phyloP scores from a whole-genome alignment of 2,329 filamentous ascomycete species.

The Epichloe coenophiala region DNA sequence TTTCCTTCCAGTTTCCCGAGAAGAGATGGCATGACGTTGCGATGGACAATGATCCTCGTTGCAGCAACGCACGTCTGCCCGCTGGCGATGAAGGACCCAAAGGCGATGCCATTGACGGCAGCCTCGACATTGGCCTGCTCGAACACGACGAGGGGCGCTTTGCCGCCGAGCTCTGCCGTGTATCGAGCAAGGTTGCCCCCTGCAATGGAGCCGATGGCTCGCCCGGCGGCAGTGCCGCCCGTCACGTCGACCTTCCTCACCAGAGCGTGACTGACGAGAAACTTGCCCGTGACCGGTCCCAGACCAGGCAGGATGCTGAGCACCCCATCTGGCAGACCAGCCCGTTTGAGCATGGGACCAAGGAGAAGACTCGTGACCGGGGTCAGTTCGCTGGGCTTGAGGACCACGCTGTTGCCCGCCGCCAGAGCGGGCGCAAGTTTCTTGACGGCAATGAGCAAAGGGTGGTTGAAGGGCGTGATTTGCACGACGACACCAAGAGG shows the following conservation, averaged over 20 bases:
- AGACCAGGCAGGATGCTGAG: slow-evolving; percentile 48
- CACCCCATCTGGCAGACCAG: slow-evolving; percentile 58
- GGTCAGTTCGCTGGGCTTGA: slow-evolving; percentile 51
- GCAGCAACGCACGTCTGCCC: slow-evolving; percentile 53
- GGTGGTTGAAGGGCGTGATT: slow-evolving; percentile 47
- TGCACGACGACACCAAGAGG: slow-evolving; percentile 44
- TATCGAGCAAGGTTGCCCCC: slow-evolving; percentile 55
- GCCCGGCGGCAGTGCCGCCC: slow-evolving; percentile 57
- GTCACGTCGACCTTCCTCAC: slow-evolving; percentile 61
- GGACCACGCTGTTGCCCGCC: slow-evolving; percentile 43
- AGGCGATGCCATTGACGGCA: slow-evolving; percentile 56
- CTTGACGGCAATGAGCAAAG: slow-evolving; percentile 42
- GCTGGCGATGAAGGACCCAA: slow-evolving; percentile 41
- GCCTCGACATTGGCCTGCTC: slow-evolving; percentile 49
- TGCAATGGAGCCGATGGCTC: slow-evolving; percentile 52
- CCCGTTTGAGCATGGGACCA: slow-evolving; percentile 46
- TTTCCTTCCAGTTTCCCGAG: slow-evolving; percentile 49
- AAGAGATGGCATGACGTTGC: slow-evolving; percentile 51
- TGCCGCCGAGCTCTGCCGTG: slow-evolving; percentile 60
- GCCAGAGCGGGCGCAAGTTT: slow-evolving; percentile 49
- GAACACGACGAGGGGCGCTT: slow-evolving; percentile 57
- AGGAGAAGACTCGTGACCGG: slow-evolving; percentile 48
- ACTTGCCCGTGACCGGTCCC: slow-evolving; percentile 37
- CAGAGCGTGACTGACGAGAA: slow-evolving; percentile 36
- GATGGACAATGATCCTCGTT: slow-evolving; percentile 62